Percentiles rank a stretch among this genome's conserved stretches.
Evolutionary conservation across 2,329 filamentous ascomycete species (phyloP).

Genomic region (Thielaviopsis populi): DNA sequence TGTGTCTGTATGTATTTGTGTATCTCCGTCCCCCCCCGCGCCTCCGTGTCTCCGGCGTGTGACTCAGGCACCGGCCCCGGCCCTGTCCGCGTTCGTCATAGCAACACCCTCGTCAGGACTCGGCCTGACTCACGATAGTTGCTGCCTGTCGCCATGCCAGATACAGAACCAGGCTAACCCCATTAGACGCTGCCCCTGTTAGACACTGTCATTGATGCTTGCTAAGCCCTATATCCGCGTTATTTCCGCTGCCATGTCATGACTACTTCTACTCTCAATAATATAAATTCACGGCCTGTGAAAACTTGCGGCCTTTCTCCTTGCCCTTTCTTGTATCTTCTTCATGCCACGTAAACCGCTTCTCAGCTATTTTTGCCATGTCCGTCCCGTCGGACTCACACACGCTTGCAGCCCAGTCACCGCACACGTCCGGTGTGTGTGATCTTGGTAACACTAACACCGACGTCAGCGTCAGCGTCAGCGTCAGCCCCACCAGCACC

Average conservation of each 20-base stretch:
- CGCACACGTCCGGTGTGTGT: not conserved
- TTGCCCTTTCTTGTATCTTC: not conserved
- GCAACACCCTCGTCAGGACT: not conserved
- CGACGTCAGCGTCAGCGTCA: not conserved
- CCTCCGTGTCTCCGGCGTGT: not conserved
- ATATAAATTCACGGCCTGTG: not conserved
- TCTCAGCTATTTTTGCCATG: not conserved
- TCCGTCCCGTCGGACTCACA: not conserved
- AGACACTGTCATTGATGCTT: not conserved
- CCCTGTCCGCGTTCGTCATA: no score
- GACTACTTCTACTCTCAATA: not conserved
- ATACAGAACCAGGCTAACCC: not conserved
- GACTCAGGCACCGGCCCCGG: not conserved
- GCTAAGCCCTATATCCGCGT: not conserved
- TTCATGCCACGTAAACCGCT: not conserved
- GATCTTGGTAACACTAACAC: not conserved
- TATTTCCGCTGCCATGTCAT: not conserved
- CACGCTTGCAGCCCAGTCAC: not conserved
- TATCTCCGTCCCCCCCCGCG: no score
- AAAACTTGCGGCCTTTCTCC: not conserved
- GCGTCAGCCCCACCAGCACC: no score
- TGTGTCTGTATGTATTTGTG: no score
- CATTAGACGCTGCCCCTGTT: not conserved
- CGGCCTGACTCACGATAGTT: not conserved
- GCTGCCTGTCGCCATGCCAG: not conserved